Conservation (phyloP, 441 rosid species). For the Corymbia calophylla region DNA sequence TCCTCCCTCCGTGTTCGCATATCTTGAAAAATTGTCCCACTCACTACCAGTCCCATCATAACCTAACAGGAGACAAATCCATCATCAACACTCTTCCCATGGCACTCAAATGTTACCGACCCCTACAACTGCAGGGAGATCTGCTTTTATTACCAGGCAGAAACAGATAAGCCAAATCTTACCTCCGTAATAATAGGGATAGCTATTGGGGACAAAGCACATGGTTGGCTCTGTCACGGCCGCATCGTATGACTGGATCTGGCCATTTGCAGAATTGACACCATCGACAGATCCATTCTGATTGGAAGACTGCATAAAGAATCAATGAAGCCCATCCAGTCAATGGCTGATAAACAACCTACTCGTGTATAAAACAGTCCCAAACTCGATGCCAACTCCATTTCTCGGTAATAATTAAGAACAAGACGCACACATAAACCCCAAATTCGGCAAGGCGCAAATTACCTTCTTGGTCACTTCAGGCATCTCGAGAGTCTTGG, state of each 20-base stretch:
- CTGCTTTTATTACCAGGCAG: background rate
- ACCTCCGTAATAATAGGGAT: conserved; percentile 48
- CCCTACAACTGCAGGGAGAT: background rate
- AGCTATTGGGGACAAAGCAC: conserved; percentile 52
- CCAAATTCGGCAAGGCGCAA: background rate
- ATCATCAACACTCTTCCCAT: background rate
- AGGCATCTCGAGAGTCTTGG: conserved; percentile 56
- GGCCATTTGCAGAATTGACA: conserved; percentile 33
- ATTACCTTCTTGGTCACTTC: conserved; percentile 67
- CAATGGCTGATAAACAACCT: background rate
- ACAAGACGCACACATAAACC: background rate
- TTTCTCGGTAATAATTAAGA: background rate
- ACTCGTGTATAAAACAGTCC: background rate
- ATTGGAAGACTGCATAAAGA: conserved; percentile 30
- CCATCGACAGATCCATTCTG: conserved; percentile 51
- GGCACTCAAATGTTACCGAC: background rate
- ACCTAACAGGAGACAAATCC: conserved; percentile 8
- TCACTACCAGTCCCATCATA: conserved; percentile 37
- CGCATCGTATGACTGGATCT: conserved; percentile 45
- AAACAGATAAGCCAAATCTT: background rate
- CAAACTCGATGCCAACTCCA: background rate
- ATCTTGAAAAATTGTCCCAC: conserved; percentile 56
- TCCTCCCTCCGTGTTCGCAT: conserved; percentile 40
- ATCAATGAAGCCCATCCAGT: background rate
- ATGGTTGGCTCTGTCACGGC: conserved; percentile 50